phyloP scores from a whole-genome alignment of 352 stramenopile species.

The Globisporangium parvum region DNA sequence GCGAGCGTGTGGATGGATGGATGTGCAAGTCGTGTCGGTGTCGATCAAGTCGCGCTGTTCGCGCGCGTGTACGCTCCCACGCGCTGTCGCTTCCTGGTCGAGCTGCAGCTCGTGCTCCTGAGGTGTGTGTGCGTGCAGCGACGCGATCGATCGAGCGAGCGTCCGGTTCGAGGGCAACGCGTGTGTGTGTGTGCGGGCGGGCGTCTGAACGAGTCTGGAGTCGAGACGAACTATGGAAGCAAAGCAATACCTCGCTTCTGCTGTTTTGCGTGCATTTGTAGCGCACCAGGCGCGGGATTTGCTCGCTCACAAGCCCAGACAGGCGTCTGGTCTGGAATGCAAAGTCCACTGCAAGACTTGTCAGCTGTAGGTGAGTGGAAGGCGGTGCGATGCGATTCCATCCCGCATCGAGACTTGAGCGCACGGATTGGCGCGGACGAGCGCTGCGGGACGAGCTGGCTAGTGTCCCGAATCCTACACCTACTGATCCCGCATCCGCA shows the following conservation, averaged over 20 bases:
- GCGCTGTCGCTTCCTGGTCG: neutral
- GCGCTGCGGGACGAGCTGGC: constrained; percentile 19
- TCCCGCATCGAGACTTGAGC: neutral
- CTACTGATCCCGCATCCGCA: no score
- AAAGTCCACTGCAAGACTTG: neutral
- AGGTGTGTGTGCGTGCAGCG: no score
- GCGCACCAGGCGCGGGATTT: neutral
- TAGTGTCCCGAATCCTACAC: constrained; percentile 19
- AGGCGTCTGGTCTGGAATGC: neutral
- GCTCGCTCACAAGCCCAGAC: neutral
- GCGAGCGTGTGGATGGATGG: no score
- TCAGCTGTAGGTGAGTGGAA: neutral
- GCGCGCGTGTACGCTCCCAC: neutral
- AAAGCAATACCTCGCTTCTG: constrained; percentile 9
- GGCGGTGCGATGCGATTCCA: no score
- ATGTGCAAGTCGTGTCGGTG: no score
- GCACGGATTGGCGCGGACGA: no score
- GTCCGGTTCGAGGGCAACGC: no score
- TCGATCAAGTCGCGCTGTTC: neutral
- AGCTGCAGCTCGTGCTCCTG: no score
- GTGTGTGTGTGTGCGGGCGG: no score
- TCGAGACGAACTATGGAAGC: constrained; percentile 14
- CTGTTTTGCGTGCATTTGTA: constrained; percentile 7
- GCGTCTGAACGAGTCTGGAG: neutral
- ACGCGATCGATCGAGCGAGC: no score